Conservation (phyloP, 805 yeast genomes). For the Yamadazyma tumulicola region DNA sequence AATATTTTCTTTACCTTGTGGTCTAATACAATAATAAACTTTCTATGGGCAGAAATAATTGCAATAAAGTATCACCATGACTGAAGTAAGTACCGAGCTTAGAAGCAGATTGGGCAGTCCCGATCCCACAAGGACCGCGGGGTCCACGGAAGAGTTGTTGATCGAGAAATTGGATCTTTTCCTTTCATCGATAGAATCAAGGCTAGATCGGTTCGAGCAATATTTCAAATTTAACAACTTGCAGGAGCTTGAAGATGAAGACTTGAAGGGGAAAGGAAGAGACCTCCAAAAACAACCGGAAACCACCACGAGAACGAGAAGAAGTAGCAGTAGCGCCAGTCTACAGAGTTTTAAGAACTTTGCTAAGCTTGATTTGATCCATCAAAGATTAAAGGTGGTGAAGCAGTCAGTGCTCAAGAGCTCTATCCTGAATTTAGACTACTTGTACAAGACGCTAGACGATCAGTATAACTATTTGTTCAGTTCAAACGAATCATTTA, state of each 20-base stretch:
- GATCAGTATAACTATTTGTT: conserved; percentile 40
- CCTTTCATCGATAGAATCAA: conserved; percentile 39
- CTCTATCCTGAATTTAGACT: conserved; percentile 37
- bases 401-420: conserved; percentile 35
- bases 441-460: conserved; percentile 35
- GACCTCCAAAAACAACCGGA: no score
- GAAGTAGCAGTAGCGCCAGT: conserved; percentile 23
- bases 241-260: conserved; percentile 14
- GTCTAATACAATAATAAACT: neutral
- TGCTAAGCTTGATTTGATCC: conserved; percentile 33
- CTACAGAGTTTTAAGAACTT: conserved; percentile 26
- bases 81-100: conserved; percentile 13
- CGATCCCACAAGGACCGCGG: neutral
- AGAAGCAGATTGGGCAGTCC: conserved; percentile 8
- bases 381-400: conserved; percentile 32
- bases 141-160: conserved; percentile 35
- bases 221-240: conserved; percentile 27
- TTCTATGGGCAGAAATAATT: neutral
- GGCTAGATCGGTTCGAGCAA: conserved; percentile 38
- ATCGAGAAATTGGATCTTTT: conserved; percentile 40
- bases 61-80: conserved; percentile 6
- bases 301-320: conserved; percentile 14
- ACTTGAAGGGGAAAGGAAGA: conserved; percentile 1
- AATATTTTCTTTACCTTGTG: neutral
- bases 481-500: conserved; percentile 15